Evolutionary conservation across 2,329 filamentous ascomycete species (phyloP).

Genomic region (Blumeriella jaapii): DNA sequence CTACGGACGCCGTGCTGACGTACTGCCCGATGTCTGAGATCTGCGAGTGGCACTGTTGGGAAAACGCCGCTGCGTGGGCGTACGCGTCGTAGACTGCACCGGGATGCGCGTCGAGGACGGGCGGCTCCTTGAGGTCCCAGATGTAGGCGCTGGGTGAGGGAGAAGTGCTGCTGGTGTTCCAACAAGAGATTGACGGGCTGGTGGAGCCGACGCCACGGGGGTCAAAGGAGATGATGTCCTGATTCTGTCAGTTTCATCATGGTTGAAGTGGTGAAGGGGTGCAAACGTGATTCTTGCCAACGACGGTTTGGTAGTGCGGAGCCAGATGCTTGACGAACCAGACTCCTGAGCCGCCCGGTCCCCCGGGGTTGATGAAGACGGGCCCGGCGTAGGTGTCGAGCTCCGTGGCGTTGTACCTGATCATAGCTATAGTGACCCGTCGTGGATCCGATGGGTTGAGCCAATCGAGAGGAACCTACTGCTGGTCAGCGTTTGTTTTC

Average conservation of each 20-base stretch:
- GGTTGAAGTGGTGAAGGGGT: not conserved
- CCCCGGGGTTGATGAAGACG: conserved; percentile 24
- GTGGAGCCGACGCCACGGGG: conserved; percentile 38
- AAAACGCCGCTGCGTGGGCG: conserved; percentile 34
- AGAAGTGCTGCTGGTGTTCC: conserved; percentile 22
- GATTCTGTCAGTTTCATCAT: conserved; percentile 13
- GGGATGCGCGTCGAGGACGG: conserved; percentile 35
- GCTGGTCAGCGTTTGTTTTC: not conserved
- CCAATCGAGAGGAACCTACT: conserved; percentile 19
- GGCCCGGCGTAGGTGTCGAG: conserved; percentile 14
- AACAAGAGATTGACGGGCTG: conserved; percentile 38
- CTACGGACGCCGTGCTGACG: conserved; percentile 24
- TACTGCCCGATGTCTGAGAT: conserved; percentile 6
- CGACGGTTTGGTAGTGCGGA: conserved; percentile 30
- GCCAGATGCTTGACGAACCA: conserved; percentile 17
- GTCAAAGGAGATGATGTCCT: conserved; percentile 41
- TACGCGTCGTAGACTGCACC: conserved; percentile 37
- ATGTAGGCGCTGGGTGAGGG: conserved; percentile 11
- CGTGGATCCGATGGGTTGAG: conserved; percentile 12
- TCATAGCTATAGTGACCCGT: conserved; percentile 13
- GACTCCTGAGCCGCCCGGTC: conserved; percentile 38
- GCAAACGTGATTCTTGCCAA: conserved; percentile 35
- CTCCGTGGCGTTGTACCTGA: conserved; percentile 15
- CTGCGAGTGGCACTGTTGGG: conserved; percentile 29
- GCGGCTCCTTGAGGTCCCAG: conserved; percentile 36